These are phyloP conservation scores for Grosmannia huntii DNA, from an alignment of 2,329 filamentous ascomycete species.

Conservation along the genomic window DNA sequence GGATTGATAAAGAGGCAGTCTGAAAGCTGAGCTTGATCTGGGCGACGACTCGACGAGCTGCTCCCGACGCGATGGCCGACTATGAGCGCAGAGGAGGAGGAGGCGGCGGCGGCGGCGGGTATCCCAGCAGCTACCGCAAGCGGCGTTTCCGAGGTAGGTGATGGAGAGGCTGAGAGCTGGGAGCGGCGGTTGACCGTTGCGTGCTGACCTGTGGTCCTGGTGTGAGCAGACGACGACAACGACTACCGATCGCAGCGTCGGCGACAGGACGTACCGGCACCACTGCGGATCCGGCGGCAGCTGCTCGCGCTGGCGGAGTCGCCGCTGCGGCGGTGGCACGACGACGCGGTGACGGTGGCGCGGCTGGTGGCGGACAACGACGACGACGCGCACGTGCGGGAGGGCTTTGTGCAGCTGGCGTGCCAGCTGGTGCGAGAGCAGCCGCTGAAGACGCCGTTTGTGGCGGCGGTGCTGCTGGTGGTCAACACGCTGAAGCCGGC, in stretches of 20 bases:
- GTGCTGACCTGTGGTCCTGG: background rate
- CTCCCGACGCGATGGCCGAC: constrained; percentile 34
- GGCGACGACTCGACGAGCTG: background rate
- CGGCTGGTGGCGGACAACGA: constrained; percentile 69
- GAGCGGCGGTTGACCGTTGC: no score
- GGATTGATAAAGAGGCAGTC: background rate
- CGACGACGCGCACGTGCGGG: constrained; percentile 60
- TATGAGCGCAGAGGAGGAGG: constrained; percentile 33
- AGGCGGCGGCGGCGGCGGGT: constrained; percentile 19
- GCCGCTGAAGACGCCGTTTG: constrained; percentile 93
- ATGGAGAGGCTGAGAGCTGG: background rate
- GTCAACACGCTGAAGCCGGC: constrained; percentile 68
- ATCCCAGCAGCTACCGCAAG: constrained; percentile 44
- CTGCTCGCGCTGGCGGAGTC: constrained; percentile 73
- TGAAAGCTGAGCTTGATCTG: no score
- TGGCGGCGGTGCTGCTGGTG: constrained; percentile 70
- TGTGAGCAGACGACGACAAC: constrained; percentile 50
- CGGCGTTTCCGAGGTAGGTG: constrained; percentile 63
- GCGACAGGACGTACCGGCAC: constrained; percentile 56
- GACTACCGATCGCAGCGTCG: constrained; percentile 62
- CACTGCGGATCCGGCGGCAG: constrained; percentile 63
- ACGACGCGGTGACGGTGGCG: constrained; percentile 64
- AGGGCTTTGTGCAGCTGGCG: constrained; percentile 58
- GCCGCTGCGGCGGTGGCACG: constrained; percentile 62
- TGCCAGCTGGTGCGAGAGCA: constrained; percentile 77